These are phyloP conservation scores for Populus euphratica DNA, from an alignment of 345 rosid genomes.

Conservation along the genomic window DNA sequence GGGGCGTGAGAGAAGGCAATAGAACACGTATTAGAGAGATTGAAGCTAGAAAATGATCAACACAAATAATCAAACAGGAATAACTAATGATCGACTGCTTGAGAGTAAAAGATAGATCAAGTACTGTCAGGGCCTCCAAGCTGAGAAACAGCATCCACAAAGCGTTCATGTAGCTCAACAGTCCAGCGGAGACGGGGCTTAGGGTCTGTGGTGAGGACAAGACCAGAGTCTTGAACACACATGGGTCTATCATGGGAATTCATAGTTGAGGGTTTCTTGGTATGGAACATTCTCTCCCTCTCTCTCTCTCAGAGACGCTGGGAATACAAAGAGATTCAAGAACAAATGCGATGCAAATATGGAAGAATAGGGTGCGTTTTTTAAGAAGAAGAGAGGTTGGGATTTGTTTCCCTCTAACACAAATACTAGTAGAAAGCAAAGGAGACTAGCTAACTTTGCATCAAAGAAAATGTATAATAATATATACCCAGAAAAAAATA, in stretches of 20 bases:
- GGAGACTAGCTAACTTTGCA: slow-evolving; percentile 20
- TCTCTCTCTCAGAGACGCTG: slow-evolving; percentile 9
- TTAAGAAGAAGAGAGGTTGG: slow-evolving; percentile 40
- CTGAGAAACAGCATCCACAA: slow-evolving; percentile 97
- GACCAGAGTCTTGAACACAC: slow-evolving; percentile 99
- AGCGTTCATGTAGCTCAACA: slow-evolving; percentile 97
- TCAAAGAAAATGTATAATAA: slow-evolving; percentile 9
- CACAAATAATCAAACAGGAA: neutral
- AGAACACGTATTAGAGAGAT: neutral
- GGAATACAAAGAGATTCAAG: slow-evolving; percentile 54
- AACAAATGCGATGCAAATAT: slow-evolving; percentile 90
- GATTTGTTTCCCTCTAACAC: slow-evolving; percentile 1
- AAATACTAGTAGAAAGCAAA: slow-evolving; percentile 18
- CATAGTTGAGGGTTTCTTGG: slow-evolving; percentile 88
- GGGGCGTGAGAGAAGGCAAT: neutral
- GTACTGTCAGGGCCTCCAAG: slow-evolving; percentile 98
- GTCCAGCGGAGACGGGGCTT: slow-evolving; percentile 99
- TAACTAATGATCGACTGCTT: neutral
- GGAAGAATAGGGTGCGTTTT: slow-evolving; percentile 89
- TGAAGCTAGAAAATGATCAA: neutral
- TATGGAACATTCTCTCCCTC: slow-evolving; percentile 78
- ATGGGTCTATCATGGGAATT: slow-evolving; percentile 84
- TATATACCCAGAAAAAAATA: neutral
- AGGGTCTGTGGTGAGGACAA: slow-evolving; percentile 99
- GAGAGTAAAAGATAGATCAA: neutral